Base-by-base conservation (phyloP, 176 grass and related monocot genomes). In the Cocos nucifera region DNA sequence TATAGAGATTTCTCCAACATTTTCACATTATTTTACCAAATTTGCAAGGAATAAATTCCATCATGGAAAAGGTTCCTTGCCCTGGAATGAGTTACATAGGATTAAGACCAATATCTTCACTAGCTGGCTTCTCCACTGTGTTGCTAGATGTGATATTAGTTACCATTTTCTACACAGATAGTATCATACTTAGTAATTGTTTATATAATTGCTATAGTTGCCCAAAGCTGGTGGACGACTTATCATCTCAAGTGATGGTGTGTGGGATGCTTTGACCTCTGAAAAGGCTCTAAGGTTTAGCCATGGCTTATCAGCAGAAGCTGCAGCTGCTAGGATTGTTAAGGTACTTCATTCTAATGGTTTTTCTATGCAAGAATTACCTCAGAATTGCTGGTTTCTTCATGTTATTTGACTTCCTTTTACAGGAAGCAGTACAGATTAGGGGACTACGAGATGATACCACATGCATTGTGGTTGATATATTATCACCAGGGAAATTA, bases 381-480 rank as follows among this genome's bases (percentile, higher is more conserved):
- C 35, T 44, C 35, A 44, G 2, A 44, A 44, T 54, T 49, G 5
- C 69, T 63, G 26, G 49, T 71, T 19, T 59, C 24, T 81, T 62
- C 32, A 26, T 5, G 51, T 55, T 68, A 48, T 17, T 25, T 35
- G 54, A 4, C 80, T 64, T 30, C 52, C 26, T 71, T 63, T 48
- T 67, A 3, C 74, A 96, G 91, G 86, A 96, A 87, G 72, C 83
- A 74, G 75, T 96, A 57, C 82, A 80, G 67, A 66, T 66, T 28
- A 96, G 85, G 50, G 91, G 91, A 21, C 65, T 96, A 70, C 73
- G 78, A 69, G 86, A 96, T 72, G 86, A 96, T 59, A 96, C 83
- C 64, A 96, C 92, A 15, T 97, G 92, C 81, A 82, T 97, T 66
- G 87, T 97, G 52, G 72, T 97, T 58, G 86, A 97, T 61, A 83